Evolutionary conservation across 306 rosid genomes (phyloP).

Genomic region (Datisca glomerata): DNA sequence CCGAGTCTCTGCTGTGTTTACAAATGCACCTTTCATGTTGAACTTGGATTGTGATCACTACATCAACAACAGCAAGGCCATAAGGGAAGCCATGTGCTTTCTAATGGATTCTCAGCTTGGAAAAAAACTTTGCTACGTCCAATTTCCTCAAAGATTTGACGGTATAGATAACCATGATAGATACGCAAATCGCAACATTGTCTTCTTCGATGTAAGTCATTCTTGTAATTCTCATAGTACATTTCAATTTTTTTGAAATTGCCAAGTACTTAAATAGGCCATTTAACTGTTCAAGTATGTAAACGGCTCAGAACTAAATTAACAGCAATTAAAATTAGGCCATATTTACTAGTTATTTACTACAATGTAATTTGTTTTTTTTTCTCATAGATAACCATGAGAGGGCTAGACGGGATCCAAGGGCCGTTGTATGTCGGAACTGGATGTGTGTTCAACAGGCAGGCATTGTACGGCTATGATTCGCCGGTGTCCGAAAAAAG

Average conservation of each 20-base stretch:
- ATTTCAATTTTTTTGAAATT: not conserved
- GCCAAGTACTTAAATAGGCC: too few species aligned
- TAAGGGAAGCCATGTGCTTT: constrained; percentile 96
- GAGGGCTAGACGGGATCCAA: constrained; percentile 95
- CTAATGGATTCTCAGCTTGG: constrained; percentile 83
- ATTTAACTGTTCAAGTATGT: too few species aligned
- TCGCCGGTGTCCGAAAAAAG: constrained; percentile 56
- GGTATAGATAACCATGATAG: constrained; percentile 67
- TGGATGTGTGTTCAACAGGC: constrained; percentile 90
- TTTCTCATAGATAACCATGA: constrained; percentile 84
- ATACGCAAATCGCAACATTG: constrained; percentile 72
- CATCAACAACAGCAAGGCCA: constrained; percentile 83
- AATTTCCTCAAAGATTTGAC: constrained; percentile 84
- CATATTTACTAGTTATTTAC: too few species aligned
- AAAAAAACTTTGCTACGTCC: constrained; percentile 71
- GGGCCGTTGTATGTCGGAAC: constrained; percentile 93
- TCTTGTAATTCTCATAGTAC: too few species aligned
- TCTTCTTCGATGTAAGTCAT: constrained; percentile 76
- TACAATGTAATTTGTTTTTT: too few species aligned
- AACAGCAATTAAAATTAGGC: too few species aligned
- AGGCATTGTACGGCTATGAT: constrained; percentile 77
- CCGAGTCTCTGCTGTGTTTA: constrained; percentile 91
- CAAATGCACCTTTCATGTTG: constrained; percentile 90
- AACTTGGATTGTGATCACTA: constrained; percentile 97
- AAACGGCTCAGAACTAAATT: too few species aligned